Evolutionary conservation across 2,329 filamentous ascomycete genomes (phyloP).

Genomic region (Neurospora sp.): DNA sequence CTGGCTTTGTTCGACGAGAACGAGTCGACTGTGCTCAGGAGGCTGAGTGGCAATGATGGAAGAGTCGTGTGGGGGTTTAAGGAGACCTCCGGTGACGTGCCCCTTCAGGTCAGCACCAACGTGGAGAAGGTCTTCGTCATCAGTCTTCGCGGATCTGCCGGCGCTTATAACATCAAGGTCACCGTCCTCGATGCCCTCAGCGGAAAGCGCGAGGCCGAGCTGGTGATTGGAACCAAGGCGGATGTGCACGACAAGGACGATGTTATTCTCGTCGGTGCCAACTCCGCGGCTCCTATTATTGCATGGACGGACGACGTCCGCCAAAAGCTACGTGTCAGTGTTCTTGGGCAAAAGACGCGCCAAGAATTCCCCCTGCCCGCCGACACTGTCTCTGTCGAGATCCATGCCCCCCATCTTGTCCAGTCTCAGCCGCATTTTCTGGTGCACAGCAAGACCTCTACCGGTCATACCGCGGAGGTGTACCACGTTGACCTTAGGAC

Average conservation of each 20-base stretch:
- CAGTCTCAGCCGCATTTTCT: conserved; percentile 75
- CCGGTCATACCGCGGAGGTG: conserved; percentile 71
- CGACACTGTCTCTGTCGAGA: conserved; percentile 41
- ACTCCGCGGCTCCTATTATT: conserved; percentile 63
- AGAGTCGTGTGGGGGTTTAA: conserved; percentile 68
- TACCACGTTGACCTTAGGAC: conserved; percentile 71
- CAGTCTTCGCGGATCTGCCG: conserved; percentile 58
- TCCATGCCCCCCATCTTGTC: conserved; percentile 65
- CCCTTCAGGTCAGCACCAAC: conserved; percentile 67
- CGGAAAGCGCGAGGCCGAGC: conserved; percentile 62
- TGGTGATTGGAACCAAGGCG: conserved; percentile 61
- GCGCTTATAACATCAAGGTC: conserved; percentile 68
- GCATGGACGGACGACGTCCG: conserved; percentile 60
- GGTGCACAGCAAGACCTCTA: conserved; percentile 64
- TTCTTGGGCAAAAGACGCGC: conserved; percentile 51
- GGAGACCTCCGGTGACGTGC: conserved; percentile 57
- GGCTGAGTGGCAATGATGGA: conserved; percentile 64
- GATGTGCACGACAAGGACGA: conserved; percentile 57
- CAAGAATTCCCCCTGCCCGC: conserved; percentile 43
- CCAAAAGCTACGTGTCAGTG: conserved; percentile 58
- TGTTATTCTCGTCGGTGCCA: conserved; percentile 66
- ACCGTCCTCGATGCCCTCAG: conserved; percentile 61
- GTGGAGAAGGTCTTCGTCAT: conserved; percentile 64
- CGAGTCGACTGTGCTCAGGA: conserved; percentile 49
- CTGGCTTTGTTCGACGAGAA: conserved; percentile 57